Base-by-base conservation (phyloP, 495 filamentous ascomycete genomes). In the Tuber umbilicatum region DNA sequence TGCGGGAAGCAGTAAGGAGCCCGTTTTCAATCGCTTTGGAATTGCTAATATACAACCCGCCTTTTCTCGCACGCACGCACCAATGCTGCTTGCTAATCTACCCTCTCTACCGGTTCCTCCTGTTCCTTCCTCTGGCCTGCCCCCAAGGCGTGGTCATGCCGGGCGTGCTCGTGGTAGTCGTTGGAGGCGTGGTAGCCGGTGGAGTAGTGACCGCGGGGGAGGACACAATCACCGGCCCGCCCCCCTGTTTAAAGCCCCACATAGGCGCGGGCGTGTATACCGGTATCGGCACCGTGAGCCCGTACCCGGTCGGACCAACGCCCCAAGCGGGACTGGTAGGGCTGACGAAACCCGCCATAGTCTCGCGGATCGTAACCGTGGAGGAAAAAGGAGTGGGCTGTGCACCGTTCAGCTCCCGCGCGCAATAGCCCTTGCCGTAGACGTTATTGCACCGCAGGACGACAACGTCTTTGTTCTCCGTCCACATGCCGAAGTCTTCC, bases 401-500 rank as follows among this genome's bases (percentile, higher is more conserved):
- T 27, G 67, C 70, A 1, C 77, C 80, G 5, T 9, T 70, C 9
- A 74, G 40, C 41, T 55, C 72, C 23, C 47, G 31, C 14, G 70
- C 80, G 74, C 87, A 88, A 67, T 83, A 85, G 4, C 87, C 86
- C 1, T 81, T 81, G 23, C 86, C 87, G 67, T 87, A 88, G 38
- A 85, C 86, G 70, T 83, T 87, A 70, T 85, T 83, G 79, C 86
- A 89, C 27, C 76, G 74, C 76, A 88, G 86, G 68, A 80, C 82
- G 71, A 88, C 84, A 23, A 73, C 81, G 31, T 80, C 78, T 17
- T 87, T 86, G 7, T 81, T 77, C 70, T 89, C 86, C 14, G 88
- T 90, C 88, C 88, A 89, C 85, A 90, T 88, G n/a, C 83, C 79
- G 70, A 89, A 87, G 75, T 89, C 85, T 23, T 83, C 77, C 71